Evolutionary conservation across 2,329 filamentous ascomycete genomes (phyloP).

Genomic region (Colletotrichum spinosum): DNA sequence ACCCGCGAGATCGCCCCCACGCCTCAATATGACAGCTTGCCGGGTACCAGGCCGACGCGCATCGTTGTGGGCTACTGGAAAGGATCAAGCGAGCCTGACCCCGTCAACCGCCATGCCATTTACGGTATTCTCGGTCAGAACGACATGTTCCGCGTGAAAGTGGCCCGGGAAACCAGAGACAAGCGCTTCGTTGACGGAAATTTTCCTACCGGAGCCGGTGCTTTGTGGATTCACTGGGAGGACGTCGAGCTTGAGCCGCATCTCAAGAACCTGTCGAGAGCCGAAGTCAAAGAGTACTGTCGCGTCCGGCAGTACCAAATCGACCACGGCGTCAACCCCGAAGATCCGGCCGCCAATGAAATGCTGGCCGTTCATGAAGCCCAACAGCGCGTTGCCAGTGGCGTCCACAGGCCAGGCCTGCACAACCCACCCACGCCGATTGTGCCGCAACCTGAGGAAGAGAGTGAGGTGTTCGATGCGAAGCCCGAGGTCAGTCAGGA

Average conservation of each 20-base stretch:
- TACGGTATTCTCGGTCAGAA: conserved; percentile 72
- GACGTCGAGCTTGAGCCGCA: conserved; percentile 70
- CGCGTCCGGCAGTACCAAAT: conserved; percentile 70
- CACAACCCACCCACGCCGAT: conserved; percentile 22
- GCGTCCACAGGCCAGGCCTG: conserved; percentile 39
- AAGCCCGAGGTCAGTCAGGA: conserved; percentile 46
- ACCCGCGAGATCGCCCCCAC: conserved; percentile 10
- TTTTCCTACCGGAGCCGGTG: conserved; percentile 70
- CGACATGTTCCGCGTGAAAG: conserved; percentile 74
- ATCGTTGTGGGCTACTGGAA: conserved; percentile 71
- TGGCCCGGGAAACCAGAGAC: conserved; percentile 70
- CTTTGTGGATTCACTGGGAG: conserved; percentile 72
- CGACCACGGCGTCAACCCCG: conserved; percentile 62
- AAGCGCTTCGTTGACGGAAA: conserved; percentile 69
- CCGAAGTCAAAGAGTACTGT: conserved; percentile 73
- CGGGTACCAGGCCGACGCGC: conserved; percentile 66
- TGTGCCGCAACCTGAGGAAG: conserved; percentile 38
- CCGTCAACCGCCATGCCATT: conserved; percentile 69
- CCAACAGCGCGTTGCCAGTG: conserved; percentile 54
- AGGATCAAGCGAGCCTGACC: conserved; percentile 60
- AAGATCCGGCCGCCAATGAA: conserved; percentile 63
- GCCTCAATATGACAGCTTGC: conserved; percentile 54
- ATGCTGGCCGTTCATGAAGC: conserved; percentile 63
- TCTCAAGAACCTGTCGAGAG: conserved; percentile 60
- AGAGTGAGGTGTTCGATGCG: conserved; percentile 29